Evolutionary conservation across 106 monocot species (phyloP).

Genomic region (Triglochin maritima): DNA sequence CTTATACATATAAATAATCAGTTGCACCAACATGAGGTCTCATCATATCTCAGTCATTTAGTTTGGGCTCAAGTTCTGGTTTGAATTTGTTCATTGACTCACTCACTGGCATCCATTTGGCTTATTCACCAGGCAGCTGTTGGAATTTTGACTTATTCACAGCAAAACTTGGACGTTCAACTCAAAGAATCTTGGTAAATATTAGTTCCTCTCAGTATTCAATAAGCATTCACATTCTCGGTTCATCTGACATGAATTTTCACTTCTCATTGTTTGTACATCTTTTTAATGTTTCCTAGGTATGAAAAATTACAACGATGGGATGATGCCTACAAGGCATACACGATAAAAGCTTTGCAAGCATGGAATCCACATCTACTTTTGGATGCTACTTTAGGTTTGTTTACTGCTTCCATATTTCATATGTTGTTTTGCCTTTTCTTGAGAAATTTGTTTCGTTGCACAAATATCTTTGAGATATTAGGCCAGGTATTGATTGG

Average conservation of each 20-base stretch:
- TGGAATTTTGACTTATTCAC: slow-evolving; percentile 94
- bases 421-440: not conserved
- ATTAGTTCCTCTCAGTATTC: not conserved
- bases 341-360: slow-evolving; percentile 78
- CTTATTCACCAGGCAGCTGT: slow-evolving; percentile 68
- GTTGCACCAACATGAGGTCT: slow-evolving; percentile 96
- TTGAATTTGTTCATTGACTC: not conserved
- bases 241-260: not conserved
- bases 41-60: not conserved
- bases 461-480: too few relatives aligned
- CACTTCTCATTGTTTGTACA: not conserved
- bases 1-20: slow-evolving; percentile 99
- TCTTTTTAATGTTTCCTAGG: slow-evolving; percentile 23
- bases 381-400: slow-evolving; percentile 90
- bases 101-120: not conserved
- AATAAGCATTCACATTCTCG: not conserved
- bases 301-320: slow-evolving; percentile 97
- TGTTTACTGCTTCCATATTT: slow-evolving; percentile 8
- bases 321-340: slow-evolving; percentile 98
- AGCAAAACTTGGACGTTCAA: slow-evolving; percentile 89
- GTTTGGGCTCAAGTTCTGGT: not conserved
- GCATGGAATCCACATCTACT: slow-evolving; percentile 50
- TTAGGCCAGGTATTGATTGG: too few relatives aligned
- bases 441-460: too few relatives aligned
- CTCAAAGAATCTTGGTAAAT: slow-evolving; percentile 95